Evolutionary conservation across 2,329 filamentous ascomycete genomes (phyloP).

Genomic region (Verruconis gallopava): DNA sequence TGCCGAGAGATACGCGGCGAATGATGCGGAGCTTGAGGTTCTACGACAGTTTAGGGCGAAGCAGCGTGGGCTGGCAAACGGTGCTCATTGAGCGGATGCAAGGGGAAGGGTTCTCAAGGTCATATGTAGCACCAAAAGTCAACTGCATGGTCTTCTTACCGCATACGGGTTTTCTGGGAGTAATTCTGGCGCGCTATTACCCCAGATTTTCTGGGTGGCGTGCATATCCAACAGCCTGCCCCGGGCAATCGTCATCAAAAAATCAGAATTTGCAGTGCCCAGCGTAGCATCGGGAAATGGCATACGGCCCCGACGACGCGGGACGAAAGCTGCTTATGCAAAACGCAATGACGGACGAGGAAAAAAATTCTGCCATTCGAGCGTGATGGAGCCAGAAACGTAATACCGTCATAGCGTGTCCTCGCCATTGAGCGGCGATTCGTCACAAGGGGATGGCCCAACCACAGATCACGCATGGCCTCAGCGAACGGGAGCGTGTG

Average conservation of each 20-base stretch:
- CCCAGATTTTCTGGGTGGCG: too few species aligned
- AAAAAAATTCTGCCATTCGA: slow-evolving; percentile 1
- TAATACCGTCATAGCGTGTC: background rate
- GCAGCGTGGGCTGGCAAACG: background rate
- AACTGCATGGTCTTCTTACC: background rate
- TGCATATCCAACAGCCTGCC: too few species aligned
- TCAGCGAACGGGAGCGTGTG: too few species aligned
- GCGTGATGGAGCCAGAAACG: background rate
- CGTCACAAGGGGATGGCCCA: too few species aligned
- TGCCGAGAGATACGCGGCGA: slow-evolving; percentile 4
- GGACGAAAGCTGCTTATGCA: too few species aligned
- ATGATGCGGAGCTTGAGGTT: slow-evolving; percentile 9
- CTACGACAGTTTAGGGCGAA: slow-evolving; percentile 5
- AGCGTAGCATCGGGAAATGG: too few species aligned
- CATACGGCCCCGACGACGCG: too few species aligned
- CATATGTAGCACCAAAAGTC: background rate
- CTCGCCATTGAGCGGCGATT: background rate
- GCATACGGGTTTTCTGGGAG: background rate
- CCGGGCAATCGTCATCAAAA: too few species aligned
- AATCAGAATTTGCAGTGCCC: too few species aligned
- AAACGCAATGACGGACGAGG: too few species aligned
- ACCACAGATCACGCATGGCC: too few species aligned
- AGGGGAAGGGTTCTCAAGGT: background rate
- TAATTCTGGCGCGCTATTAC: too few species aligned
- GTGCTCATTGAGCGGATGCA: background rate